phyloP scores from a whole-genome alignment of 441 rosid genomes.

The Lepidium campestre region DNA sequence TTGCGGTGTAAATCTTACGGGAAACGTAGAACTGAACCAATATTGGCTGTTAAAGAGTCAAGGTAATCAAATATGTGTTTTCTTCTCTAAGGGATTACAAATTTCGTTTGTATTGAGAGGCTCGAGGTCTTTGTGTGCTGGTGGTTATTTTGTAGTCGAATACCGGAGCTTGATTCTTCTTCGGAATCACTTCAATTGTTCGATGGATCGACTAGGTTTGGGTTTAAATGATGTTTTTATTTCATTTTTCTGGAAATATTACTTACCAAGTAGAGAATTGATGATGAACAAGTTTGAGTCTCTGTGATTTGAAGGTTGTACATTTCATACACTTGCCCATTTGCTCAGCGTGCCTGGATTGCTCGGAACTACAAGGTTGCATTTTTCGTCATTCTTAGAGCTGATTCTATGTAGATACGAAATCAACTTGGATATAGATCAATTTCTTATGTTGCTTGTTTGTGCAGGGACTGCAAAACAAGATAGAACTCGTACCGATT shows the following conservation, averaged over 20 bases:
- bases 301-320: conserved; percentile 54
- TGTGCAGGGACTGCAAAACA: conserved; percentile 65
- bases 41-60: not conserved
- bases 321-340: conserved; percentile 65
- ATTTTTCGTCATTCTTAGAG: not conserved
- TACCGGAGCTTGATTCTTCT: conserved; percentile 51
- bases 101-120: not conserved
- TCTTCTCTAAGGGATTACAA: not conserved
- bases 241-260: not conserved
- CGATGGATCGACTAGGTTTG: conserved; percentile 71
- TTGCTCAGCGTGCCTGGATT: conserved; percentile 83
- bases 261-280: too few species aligned
- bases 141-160: conserved; percentile 12
- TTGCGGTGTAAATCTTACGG: not conserved
- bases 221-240: not conserved
- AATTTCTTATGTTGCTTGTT: not conserved
- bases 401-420: not conserved
- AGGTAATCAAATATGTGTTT: conserved; percentile 7
- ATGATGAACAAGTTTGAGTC: not conserved
- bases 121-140: not conserved
- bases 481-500: conserved; percentile 72
- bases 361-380: conserved; percentile 70
- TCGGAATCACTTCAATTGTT: conserved; percentile 60
- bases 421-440: not conserved
- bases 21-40: conserved; percentile 7